Conservation (phyloP, 2,329 filamentous ascomycete genomes). For the Phyllosticta citribraziliensis region DNA sequence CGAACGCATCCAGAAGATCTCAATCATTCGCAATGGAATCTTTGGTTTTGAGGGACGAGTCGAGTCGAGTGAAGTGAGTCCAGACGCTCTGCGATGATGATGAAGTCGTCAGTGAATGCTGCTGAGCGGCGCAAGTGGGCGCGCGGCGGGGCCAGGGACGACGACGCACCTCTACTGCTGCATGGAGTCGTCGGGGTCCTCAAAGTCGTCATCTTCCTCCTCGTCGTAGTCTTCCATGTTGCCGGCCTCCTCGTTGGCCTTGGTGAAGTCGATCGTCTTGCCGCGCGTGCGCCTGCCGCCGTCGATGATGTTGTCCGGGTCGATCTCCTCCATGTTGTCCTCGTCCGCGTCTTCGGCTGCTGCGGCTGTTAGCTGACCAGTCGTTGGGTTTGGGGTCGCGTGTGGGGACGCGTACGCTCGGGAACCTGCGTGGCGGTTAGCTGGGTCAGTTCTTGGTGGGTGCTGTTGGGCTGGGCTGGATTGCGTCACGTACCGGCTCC, state of each 20-base stretch:
- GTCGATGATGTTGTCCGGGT: conserved; percentile 74
- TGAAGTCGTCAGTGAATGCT: too few species aligned
- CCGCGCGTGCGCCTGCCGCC: conserved; percentile 78
- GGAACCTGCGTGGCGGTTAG: conserved; percentile 11
- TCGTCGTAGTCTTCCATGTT: conserved; percentile 71
- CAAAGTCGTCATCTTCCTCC: conserved; percentile 61
- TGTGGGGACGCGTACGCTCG: conserved; percentile 3
- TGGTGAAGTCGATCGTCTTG: conserved; percentile 84
- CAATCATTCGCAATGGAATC: background rate
- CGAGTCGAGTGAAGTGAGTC: background rate
- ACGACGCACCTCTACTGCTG: conserved; percentile 38
- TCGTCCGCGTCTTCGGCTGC: conserved; percentile 62
- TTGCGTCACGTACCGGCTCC: conserved; percentile 39
- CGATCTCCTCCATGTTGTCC: conserved; percentile 82
- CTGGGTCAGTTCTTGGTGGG: background rate
- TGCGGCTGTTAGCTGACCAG: background rate
- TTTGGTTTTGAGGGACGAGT: background rate
- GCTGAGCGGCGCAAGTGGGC: too few species aligned
- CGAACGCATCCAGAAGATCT: background rate
- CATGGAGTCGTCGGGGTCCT: conserved; percentile 61
- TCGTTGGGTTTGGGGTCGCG: background rate
- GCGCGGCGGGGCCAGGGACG: background rate
- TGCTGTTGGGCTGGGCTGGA: background rate
- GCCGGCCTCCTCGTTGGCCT: conserved; percentile 71
- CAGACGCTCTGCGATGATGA: background rate